Evolutionary conservation across 257 asterid genomes (phyloP).

Genomic region (Euphrasia confusa): DNA sequence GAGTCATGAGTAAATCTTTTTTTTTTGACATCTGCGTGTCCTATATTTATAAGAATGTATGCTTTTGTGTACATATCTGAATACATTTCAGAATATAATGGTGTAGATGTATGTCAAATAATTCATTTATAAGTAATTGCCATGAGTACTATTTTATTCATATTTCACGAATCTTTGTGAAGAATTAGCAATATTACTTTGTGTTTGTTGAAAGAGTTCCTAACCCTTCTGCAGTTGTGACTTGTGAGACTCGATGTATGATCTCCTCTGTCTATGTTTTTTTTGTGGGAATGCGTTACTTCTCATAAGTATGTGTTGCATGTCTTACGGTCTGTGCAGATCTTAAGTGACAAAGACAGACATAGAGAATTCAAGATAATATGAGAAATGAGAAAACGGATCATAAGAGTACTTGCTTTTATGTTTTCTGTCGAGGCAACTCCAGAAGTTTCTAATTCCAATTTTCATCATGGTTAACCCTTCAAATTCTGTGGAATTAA

Average conservation of each 20-base stretch:
- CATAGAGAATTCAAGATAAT: constrained; percentile 56
- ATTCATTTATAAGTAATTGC: not conserved
- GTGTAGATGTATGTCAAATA: not conserved
- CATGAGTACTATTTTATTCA: not conserved
- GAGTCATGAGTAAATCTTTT: no score
- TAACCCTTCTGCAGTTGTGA: constrained; percentile 9
- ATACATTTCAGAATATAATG: not conserved
- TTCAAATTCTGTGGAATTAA: constrained; percentile 33
- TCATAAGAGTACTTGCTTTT: constrained; percentile 35
- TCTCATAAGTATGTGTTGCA: constrained; percentile 20
- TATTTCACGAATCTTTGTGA: not conserved
- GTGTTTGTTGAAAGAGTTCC: constrained; percentile 1
- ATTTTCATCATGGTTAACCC: constrained; percentile 42
- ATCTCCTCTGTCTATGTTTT: constrained; percentile 13
- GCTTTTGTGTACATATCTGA: not conserved
- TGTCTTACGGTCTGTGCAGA: constrained; percentile 52
- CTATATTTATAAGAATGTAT: no score
- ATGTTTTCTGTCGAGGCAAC: constrained; percentile 31
- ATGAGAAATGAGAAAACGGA: constrained; percentile 67
- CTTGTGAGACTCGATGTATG: constrained; percentile 7
- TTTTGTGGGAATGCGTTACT: constrained; percentile 11
- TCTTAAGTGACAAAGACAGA: constrained; percentile 54
- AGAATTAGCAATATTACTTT: not conserved
- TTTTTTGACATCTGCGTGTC: no score
- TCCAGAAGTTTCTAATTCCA: constrained; percentile 50